These are phyloP conservation scores for Hyphopichia khmerensis DNA, from an alignment of 1,139 yeast genomes.

Conservation along the genomic window DNA sequence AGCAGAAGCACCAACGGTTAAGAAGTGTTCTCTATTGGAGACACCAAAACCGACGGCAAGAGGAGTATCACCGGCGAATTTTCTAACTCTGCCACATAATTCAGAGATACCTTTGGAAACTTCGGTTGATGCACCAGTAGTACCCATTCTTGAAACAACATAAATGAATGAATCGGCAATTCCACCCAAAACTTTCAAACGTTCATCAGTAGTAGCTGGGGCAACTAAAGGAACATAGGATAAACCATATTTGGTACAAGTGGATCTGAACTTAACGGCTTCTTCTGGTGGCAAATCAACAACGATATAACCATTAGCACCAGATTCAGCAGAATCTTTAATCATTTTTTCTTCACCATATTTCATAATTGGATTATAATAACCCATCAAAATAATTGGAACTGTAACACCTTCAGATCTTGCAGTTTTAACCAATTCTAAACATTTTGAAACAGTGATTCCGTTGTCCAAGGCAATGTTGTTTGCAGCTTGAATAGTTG, in stretches of 20 bases:
- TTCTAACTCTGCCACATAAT: constrained; percentile 73
- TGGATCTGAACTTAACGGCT: constrained; percentile 79
- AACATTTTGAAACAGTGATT: constrained; percentile 63
- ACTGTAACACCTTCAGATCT: constrained; percentile 80
- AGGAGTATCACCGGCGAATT: constrained; percentile 73
- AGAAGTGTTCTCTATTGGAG: constrained; percentile 86
- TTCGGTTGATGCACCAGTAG: constrained; percentile 81
- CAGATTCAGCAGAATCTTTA: constrained; percentile 75
- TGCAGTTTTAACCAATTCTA: constrained; percentile 73
- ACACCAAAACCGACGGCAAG: constrained; percentile 98
- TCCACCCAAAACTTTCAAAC: constrained; percentile 71
- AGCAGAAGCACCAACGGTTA: constrained; percentile 73
- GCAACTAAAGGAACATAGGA: constrained; percentile 93
- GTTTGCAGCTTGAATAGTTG: constrained; percentile 90
- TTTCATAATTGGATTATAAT: constrained; percentile 88
- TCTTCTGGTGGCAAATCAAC: constrained; percentile 99
- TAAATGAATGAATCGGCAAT: constrained; percentile 95
- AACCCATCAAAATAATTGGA: constrained; percentile 94
- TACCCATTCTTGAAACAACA: constrained; percentile 96
- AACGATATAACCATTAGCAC: constrained; percentile 91
- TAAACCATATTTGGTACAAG: constrained; percentile 66
- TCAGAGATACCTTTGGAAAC: constrained; percentile 66
- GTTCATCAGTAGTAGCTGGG: constrained; percentile 90
- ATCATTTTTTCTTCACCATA: constrained; percentile 87
- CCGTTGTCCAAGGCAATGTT: constrained; percentile 78